Conservation (phyloP, 2,329 filamentous ascomycete species). For the Fusarium zealandicum region DNA sequence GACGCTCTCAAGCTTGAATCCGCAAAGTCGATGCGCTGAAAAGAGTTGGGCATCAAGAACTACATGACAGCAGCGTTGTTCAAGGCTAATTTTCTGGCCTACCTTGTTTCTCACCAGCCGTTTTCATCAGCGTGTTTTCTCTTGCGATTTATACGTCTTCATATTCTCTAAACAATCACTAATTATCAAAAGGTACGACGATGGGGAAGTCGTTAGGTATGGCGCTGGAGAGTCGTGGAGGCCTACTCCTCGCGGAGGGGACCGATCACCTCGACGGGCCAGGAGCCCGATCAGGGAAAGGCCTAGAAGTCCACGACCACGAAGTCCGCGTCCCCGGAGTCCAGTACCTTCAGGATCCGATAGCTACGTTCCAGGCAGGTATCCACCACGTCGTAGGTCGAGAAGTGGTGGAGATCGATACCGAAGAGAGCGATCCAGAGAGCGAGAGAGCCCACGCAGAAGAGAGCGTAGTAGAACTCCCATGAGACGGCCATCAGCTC, state of each 20-base stretch:
- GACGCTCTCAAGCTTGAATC: no score
- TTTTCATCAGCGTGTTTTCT: constrained; percentile 8
- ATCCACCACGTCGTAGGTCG: constrained; percentile 52
- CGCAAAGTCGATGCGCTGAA: no score
- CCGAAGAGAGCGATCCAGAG: constrained; percentile 52
- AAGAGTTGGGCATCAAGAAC: no score
- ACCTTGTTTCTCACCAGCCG: neutral
- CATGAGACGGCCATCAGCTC: constrained; percentile 49
- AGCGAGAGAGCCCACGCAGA: constrained; percentile 49
- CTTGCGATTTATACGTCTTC: neutral
- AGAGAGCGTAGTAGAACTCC: constrained; percentile 49
- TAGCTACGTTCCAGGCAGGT: constrained; percentile 56
- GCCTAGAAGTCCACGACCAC: constrained; percentile 47
- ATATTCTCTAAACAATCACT: constrained; percentile 8
- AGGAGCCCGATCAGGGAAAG: constrained; percentile 45
- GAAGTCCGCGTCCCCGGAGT: constrained; percentile 50
- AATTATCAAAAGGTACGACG: constrained; percentile 58
- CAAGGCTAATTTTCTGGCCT: neutral
- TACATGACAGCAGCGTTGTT: neutral
- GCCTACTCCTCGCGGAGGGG: constrained; percentile 57
- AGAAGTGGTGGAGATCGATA: constrained; percentile 53
- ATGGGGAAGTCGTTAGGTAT: constrained; percentile 68
- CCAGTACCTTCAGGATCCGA: constrained; percentile 51
- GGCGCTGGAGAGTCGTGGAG: constrained; percentile 68
- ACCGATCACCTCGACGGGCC: constrained; percentile 52